Conservation (phyloP, 257 asterid species). For the Capsicum baccatum region DNA sequence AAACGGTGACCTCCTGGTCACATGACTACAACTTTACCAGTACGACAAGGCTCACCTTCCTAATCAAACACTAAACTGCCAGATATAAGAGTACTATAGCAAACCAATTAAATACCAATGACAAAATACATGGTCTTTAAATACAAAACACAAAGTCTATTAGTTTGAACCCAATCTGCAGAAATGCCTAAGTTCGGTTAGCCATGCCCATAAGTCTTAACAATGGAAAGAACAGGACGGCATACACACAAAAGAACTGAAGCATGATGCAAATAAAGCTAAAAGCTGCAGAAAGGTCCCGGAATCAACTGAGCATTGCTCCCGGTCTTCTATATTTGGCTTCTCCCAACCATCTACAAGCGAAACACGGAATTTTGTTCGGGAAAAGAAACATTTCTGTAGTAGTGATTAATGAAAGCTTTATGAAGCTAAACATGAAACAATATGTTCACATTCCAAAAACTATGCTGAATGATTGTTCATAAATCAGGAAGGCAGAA, state of each 20-base stretch:
- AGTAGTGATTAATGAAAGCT: neutral
- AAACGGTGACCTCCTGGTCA: too few species aligned
- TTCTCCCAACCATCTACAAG: constrained; percentile 24
- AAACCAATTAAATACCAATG: neutral
- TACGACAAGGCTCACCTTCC: too few species aligned
- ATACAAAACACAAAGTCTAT: neutral
- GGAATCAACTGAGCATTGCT: constrained; percentile 19
- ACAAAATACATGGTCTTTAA: neutral
- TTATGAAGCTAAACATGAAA: neutral
- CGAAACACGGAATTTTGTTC: neutral
- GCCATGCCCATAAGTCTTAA: neutral
- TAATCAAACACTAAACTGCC: neutral
- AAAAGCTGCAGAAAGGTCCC: constrained; percentile 17
- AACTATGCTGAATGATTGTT: constrained; percentile 14
- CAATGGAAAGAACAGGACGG: constrained; percentile 1
- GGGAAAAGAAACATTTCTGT: neutral
- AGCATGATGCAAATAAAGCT: constrained; percentile 15
- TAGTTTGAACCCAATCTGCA: neutral
- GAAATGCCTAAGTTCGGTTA: neutral
- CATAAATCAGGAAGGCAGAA: neutral
- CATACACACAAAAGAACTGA: constrained; percentile 9
- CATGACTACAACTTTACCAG: too few species aligned
- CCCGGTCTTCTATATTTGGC: constrained; percentile 3
- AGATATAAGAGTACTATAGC: constrained; percentile 8
- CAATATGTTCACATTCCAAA: neutral